Evolutionary conservation across 2,329 filamentous ascomycete genomes (phyloP).

Genomic region (Aspergillus ibericus): DNA sequence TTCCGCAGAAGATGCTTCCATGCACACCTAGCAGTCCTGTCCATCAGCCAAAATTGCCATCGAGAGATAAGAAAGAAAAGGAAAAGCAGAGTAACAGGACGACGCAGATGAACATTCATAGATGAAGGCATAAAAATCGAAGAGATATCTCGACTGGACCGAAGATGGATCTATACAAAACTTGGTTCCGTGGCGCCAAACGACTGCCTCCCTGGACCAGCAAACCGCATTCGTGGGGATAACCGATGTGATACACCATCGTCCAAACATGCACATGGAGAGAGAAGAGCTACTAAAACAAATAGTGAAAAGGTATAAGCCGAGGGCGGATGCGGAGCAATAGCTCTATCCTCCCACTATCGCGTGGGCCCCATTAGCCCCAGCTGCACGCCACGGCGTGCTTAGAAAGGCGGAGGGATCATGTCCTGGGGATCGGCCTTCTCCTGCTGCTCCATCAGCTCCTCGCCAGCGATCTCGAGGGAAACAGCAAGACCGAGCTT

Average conservation of each 20-base stretch:
- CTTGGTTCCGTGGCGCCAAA: conserved; percentile 40
- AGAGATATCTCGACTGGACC: conserved; percentile 18
- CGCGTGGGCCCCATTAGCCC: conserved; percentile 15
- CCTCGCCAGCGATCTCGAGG: conserved; percentile 80
- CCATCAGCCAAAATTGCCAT: conserved; percentile 27
- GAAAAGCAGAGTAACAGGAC: conserved; percentile 24
- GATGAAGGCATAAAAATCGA: conserved; percentile 25
- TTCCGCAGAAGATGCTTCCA: conserved; percentile 29
- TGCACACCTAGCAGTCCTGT: conserved; percentile 26
- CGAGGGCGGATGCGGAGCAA: conserved; percentile 16
- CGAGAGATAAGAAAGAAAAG: conserved; percentile 23
- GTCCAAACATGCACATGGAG: conserved; percentile 33
- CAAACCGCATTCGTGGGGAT: conserved; percentile 33
- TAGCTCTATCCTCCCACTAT: conserved; percentile 8
- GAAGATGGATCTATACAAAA: conserved; percentile 42
- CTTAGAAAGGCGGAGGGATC: conserved; percentile 52
- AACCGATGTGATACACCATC: conserved; percentile 35
- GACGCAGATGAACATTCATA: conserved; percentile 28
- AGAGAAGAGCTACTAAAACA: conserved; percentile 50
- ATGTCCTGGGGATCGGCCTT: conserved; percentile 45
- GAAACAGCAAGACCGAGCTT: conserved; percentile 95
- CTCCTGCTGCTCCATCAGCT: conserved; percentile 83
- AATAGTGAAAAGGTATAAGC: conserved; percentile 32
- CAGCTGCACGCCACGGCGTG: conserved; percentile 12
- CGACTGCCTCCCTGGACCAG: conserved; percentile 35